Evolutionary conservation across 2,329 filamentous ascomycete species (phyloP).

Genomic region (Fusarium chuoi): DNA sequence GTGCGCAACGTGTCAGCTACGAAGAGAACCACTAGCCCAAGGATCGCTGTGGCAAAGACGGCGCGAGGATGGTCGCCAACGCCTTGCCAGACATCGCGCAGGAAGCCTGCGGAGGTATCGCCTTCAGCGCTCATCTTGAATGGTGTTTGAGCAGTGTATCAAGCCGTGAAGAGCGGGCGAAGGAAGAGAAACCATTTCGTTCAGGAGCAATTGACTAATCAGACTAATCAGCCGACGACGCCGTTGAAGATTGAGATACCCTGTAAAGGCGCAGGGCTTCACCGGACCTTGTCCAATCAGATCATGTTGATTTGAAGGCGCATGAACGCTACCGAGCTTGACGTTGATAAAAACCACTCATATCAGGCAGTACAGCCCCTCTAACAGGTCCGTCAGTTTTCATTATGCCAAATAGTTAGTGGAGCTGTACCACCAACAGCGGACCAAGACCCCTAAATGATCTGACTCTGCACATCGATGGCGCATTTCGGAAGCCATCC

Average conservation of each 20-base stretch:
- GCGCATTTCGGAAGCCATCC: not conserved
- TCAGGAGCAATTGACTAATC: not conserved
- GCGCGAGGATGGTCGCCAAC: not conserved
- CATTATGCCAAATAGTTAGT: not conserved
- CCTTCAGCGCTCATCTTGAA: not conserved
- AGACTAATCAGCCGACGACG: not conserved
- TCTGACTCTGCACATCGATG: not conserved
- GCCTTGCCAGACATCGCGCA: not conserved
- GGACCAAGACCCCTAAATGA: not conserved
- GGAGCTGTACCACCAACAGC: accelerated
- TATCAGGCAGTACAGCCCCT: not conserved
- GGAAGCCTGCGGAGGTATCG: not conserved
- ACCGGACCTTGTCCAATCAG: not conserved
- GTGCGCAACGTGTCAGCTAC: conserved; percentile 19
- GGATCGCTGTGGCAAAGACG: not conserved
- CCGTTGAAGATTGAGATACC: not conserved
- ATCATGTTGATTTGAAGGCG: not conserved
- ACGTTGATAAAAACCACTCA: not conserved
- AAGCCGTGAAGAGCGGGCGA: not conserved
- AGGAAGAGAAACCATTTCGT: not conserved
- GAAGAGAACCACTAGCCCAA: conserved; percentile 5
- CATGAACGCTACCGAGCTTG: not conserved
- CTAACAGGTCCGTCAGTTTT: not conserved
- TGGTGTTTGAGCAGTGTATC: not conserved
- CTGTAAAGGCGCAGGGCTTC: not conserved